phyloP scores from a whole-genome alignment of 1,284 basidiomycete species.

The Hymenochaete sp. region DNA sequence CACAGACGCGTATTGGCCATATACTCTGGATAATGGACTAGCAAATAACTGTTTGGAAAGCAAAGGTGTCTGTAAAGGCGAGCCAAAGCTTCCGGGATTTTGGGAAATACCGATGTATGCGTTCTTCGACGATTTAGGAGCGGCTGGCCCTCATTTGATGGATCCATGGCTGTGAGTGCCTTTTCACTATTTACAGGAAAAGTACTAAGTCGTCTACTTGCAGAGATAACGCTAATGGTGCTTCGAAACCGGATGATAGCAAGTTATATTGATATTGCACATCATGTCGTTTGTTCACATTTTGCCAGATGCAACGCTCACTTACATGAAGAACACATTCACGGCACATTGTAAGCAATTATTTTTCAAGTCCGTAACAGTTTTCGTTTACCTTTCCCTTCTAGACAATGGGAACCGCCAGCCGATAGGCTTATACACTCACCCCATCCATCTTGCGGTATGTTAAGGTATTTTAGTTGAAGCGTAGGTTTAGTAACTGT shows the following conservation, averaged over 20 bases:
- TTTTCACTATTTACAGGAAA: constrained; percentile 1
- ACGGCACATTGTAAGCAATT: constrained; percentile 44
- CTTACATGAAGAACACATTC: constrained; percentile 72
- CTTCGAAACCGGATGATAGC: constrained; percentile 38
- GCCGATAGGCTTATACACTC: constrained; percentile 76
- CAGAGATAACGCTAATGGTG: constrained; percentile 51
- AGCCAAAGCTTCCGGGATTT: constrained; percentile 67
- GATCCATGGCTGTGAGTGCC: constrained; percentile 70
- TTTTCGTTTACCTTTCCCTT: no score
- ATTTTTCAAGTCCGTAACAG: background rate
- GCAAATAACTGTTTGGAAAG: constrained; percentile 69
- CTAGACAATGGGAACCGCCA: constrained; percentile 61
- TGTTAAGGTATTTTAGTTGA: constrained; percentile 19
- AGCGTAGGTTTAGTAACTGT: background rate
- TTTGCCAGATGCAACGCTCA: constrained; percentile 41
- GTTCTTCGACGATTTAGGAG: constrained; percentile 57
- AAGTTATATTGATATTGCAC: background rate
- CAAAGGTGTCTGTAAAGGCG: constrained; percentile 53
- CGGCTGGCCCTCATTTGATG: constrained; percentile 60
- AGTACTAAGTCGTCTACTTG: background rate
- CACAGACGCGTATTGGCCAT: constrained; percentile 75
- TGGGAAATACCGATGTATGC: constrained; percentile 82
- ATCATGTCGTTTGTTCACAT: background rate
- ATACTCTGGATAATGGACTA: constrained; percentile 66
- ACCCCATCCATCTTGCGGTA: constrained; percentile 72